Base-by-base conservation (phyloP, 495 filamentous ascomycete genomes). In the Tuber microsphaerosporum region DNA sequence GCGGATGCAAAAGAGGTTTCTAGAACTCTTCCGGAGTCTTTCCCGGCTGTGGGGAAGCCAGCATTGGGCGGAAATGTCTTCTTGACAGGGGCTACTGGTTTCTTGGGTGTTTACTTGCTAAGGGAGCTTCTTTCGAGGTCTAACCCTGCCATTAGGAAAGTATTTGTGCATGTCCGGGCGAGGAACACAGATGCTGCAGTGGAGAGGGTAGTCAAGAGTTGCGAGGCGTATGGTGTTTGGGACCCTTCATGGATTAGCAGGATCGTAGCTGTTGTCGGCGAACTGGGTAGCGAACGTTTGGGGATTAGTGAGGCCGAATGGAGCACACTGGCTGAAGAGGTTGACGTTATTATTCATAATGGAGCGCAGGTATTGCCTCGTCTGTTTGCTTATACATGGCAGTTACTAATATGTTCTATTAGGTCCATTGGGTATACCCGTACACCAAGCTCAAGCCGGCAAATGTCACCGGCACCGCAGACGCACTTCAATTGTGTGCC, bases 1-100 rank as follows among this genome's bases (percentile, higher is more conserved):
- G 87, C 85, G 34, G 92, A 94, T 84, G 88, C 92, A 19, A 84
- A 86, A 61, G 86, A 89, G 56, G 82, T 94, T 19, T 84, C 79
- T 3, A 83, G 86, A 20, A 81, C 84, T 37, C 84, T 92, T 2
- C 89, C 88, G 8, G 73, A 83, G 71, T 68, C 81, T 2, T 87
- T 86, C 69, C 84, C 84, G 73, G 79, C 81, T 7, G 84, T 84
- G 4, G 43, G 51, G 1, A 46, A 9, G 10, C 77, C 73, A 8
- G 10, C 68, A 20, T 26, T 44, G 1, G 84, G 85, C 56, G 82
- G 87, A 8, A 94, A 90, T 0, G 85, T 94, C 31, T 91, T 99
- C 81, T 86, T 97, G 9, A 97, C 95, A 20, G 95, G 94, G 44
- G 93, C 92, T 0, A 97, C 95, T 45, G 94, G 94, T 14, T 98